Evolutionary conservation across 805 yeast genomes (phyloP).

Genomic region (Kurtzmaniella cleridarum): DNA sequence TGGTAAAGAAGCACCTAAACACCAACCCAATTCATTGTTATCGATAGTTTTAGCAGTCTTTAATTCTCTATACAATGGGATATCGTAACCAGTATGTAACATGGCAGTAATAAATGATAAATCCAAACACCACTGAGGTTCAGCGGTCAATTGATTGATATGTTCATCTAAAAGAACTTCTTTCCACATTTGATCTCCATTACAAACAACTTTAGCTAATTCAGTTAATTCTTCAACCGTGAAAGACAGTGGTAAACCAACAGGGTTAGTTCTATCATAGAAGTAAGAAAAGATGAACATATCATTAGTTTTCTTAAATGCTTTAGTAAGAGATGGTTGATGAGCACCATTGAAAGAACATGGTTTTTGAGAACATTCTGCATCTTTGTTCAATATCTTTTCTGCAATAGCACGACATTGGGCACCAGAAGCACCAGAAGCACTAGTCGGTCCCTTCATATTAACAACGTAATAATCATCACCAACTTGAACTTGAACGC

Average conservation of each 20-base stretch:
- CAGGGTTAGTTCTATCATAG: constrained; percentile 89
- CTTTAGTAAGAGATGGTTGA: constrained; percentile 82
- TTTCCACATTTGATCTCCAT: constrained; percentile 75
- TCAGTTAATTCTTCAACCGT: constrained; percentile 79
- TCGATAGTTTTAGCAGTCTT: constrained; percentile 88
- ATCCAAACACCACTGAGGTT: constrained; percentile 94
- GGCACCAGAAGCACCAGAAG: constrained; percentile 52
- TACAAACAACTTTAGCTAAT: constrained; percentile 78
- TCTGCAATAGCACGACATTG: constrained; percentile 89
- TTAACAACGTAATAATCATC: constrained; percentile 44
- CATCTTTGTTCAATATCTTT: constrained; percentile 74
- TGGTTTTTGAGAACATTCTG: constrained; percentile 66
- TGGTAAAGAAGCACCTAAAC: constrained; percentile 95
- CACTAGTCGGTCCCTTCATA: constrained; percentile 54
- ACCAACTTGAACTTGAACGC: constrained; percentile 56
- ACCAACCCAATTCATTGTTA: constrained; percentile 95
- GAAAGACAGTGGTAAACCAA: constrained; percentile 91
- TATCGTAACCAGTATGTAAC: constrained; percentile 94
- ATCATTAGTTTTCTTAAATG: constrained; percentile 70
- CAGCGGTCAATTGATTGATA: constrained; percentile 57
- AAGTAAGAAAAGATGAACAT: constrained; percentile 90
- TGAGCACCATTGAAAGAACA: constrained; percentile 97
- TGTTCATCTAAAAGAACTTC: constrained; percentile 63
- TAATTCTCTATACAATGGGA: constrained; percentile 83
- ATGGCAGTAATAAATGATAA: constrained; percentile 84